Evolutionary conservation across 495 filamentous ascomycete species (phyloP), one percentile per base, ranked within the genome.

Genomic region (Bathelium albidoporum): DNA sequence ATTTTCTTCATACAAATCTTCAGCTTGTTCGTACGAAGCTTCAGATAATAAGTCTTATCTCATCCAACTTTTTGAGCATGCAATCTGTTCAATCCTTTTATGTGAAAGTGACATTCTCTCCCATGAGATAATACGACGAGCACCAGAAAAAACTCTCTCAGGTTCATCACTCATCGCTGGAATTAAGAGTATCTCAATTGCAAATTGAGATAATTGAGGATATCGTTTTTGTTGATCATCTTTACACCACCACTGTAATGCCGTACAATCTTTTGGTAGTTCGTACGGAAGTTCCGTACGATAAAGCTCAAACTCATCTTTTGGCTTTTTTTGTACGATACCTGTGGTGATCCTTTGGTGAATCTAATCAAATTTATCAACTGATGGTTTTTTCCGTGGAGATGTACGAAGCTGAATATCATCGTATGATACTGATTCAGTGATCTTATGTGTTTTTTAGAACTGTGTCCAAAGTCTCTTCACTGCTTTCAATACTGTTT

Each of bases 141-240:
- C 44, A 39, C 58, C 45, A 24, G 34, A 61, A 36, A 68, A 69
- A 16, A 69, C 34, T 16, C 67, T 16, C 45, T 69, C 61, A 1
- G 60, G 62, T 26, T 64, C 58, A 32, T 60, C 41, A 39, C 31
- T 43, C 62, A 69, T 69, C 4, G 62, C 65, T 32, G 66, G 66
- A 10, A 69, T 69, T 29, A 62, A 61, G 3, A 69, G 59, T 1
- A 69, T 65, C 12, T 69, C 62, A 43, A 69, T 59, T 1, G 66
- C 66, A 32, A 69, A 64, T 32, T 59, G 14, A 1, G 59, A 64
- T 5, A 65, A 20, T 28, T 20, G 20, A 16, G 61, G 61, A 32
- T 24, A 61, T 9, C 32, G 31, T 28, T 61, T 36, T 24, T 44
- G 32, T 52, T 61, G 32, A 10, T 39, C 3, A 39, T 61, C 32